phyloP scores from a whole-genome alignment of 2,329 filamentous ascomycete genomes.

The Huntiella bhutanensis region DNA sequence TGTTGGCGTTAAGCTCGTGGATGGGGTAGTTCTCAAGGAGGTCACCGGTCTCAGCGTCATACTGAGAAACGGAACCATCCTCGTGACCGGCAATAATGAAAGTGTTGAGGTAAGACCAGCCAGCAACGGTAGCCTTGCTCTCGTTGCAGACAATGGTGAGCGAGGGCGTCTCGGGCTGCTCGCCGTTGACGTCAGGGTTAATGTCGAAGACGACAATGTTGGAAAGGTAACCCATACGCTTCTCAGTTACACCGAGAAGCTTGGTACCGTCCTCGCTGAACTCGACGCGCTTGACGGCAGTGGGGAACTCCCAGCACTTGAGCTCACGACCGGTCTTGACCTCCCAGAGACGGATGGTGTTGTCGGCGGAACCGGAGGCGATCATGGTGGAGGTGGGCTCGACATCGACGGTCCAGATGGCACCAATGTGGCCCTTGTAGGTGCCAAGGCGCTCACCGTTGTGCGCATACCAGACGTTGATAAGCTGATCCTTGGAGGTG shows the following conservation, averaged over 20 bases:
- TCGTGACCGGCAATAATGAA: conserved; percentile 98
- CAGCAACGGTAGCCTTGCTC: conserved; percentile 92
- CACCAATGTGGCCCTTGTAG: conserved; percentile 91
- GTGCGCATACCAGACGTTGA: conserved; percentile 92
- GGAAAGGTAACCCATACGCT: conserved; percentile 90
- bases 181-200: conserved; percentile 59
- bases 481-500: conserved; percentile 85
- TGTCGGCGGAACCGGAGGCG: conserved; percentile 90
- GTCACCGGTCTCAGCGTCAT: conserved; percentile 82
- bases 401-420: conserved; percentile 96
- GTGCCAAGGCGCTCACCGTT: conserved; percentile 96
- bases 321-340: conserved; percentile 79
- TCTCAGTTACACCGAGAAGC: conserved; percentile 88
- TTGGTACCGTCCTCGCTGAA: conserved; percentile 87
- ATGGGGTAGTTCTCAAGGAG: conserved; percentile 57
- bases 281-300: conserved; percentile 92
- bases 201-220: conserved; percentile 90
- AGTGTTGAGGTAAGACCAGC: conserved; percentile 84
- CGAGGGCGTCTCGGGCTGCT: conserved; percentile 66
- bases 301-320: conserved; percentile 96
- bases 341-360: conserved; percentile 95
- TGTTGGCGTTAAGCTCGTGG: conserved; percentile 65
- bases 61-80: conserved; percentile 80
- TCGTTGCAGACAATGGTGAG: conserved; percentile 84
- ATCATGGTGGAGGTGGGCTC: conserved; percentile 82